Evolutionary conservation across 164 flowering plant species (phyloP), one percentile per base, ranked within the genome.

Genomic region (Euptelea pleiosperma): DNA sequence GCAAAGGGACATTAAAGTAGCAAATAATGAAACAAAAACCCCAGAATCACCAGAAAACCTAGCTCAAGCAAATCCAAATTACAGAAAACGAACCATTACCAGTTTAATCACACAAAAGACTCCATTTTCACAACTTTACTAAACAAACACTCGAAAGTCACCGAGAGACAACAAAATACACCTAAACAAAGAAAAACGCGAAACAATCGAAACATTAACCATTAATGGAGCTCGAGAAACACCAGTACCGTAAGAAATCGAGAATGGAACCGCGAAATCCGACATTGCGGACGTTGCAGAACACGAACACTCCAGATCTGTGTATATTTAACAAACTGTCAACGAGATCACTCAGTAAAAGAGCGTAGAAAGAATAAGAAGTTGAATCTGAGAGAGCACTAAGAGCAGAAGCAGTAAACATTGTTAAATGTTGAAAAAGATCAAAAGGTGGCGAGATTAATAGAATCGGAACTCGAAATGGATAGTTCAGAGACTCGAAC

Each of bases 211-310:
- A 24, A 39, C 21, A 8, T 29, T 0, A n/a, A 15, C 22, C 19
- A n/a, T 60, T 68, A n/a, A 83, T 70, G 18, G 65, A 61, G 29
- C 55, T 61, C 43, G 76, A 70, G 37, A 49, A 73, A 48, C 35
- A 61, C 35, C 16, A 25, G 6, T 65, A 79, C 53, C 69, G n/a
- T 53, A 58, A 50, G 28, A 42, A 73, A 29, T 74, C 72, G 39
- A 59, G 55, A 15, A 73, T 6, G 61, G 54, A 56, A 57, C 70
- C 47, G 73, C 52, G 33, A 71, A 34, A 45, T 60, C 43, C 6
- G 44, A 48, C 58, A 62, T 62, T 48, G 15, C 63, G 25, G 14
- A 49, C 28, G 41, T 28, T 31, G 46, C 12, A 37, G 29, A 21
- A n/a, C n/a, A n/a, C n/a, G n/a, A n/a, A 28, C n/a, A 42, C 47